Percentiles rank a stretch among this genome's conserved stretches.
phyloP scores from a whole-genome alignment of 345 rosid genomes.

The Citrus hindsii region DNA sequence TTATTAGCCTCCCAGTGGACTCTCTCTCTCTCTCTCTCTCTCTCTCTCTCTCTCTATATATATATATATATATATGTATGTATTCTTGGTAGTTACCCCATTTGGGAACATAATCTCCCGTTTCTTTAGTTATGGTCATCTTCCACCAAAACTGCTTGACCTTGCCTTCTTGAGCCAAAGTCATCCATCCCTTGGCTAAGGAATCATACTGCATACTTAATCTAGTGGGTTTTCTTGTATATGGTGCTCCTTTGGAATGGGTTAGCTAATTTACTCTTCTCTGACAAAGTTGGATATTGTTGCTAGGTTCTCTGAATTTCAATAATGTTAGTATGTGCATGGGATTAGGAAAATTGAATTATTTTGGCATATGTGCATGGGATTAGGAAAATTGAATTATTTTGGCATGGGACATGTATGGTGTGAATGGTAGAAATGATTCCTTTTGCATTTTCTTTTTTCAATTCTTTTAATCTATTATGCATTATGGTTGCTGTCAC shows the following conservation, averaged over 20 bases:
- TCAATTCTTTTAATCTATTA: neutral
- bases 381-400: neutral
- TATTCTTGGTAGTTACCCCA: neutral
- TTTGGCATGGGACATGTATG: neutral
- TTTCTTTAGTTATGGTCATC: too few relatives aligned
- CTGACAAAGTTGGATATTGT: neutral
- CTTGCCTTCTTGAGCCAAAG: too few relatives aligned
- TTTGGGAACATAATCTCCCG: too few relatives aligned
- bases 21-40: neutral
- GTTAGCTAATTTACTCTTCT: neutral
- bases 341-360: neutral
- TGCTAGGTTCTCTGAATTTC: too few relatives aligned
- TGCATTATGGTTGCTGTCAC: neutral
- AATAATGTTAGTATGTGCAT: neutral
- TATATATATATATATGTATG: too few relatives aligned
- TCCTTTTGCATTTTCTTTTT: neutral
- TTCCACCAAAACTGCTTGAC: too few relatives aligned
- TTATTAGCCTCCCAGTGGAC: neutral
- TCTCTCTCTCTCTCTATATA: too few relatives aligned
- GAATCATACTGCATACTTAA: too few relatives aligned
- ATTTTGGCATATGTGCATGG: neutral
- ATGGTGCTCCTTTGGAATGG: neutral
- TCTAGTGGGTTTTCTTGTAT: neutral
- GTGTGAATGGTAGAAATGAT: neutral
- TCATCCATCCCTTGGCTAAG: too few relatives aligned